A percentile compares a stretch with the other conserved stretches of the same genome.
Evolutionary conservation across 345 rosid species (phyloP).

Genomic region (Rhodamnia argentea): DNA sequence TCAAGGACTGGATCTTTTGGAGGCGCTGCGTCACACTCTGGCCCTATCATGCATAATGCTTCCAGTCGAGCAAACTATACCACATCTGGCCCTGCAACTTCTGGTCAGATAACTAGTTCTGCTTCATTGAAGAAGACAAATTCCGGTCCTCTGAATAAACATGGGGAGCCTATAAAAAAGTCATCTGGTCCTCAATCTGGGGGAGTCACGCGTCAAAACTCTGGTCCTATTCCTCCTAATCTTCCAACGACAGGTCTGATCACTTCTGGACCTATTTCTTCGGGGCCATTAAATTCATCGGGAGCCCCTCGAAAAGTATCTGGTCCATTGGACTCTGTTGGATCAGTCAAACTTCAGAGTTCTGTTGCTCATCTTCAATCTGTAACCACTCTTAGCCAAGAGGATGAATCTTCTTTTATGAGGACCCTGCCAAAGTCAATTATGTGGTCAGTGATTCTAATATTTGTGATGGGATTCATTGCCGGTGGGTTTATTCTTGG

Average conservation of each 20-base stretch:
- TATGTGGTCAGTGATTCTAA: constrained; percentile 60
- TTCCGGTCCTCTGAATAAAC: constrained; percentile 86
- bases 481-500: constrained; percentile 84
- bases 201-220: constrained; percentile 87
- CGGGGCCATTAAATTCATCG: constrained; percentile 77
- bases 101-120: constrained; percentile 61
- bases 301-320: constrained; percentile 85
- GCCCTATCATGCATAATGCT: constrained; percentile 72
- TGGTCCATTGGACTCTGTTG: constrained; percentile 84
- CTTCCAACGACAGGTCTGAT: constrained; percentile 93
- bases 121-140: constrained; percentile 82
- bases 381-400: constrained; percentile 63
- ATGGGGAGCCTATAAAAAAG: constrained; percentile 86
- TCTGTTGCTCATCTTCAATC: constrained; percentile 70
- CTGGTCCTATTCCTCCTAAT: constrained; percentile 84
- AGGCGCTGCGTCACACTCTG: constrained; percentile 71
- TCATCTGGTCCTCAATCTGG: constrained; percentile 94
- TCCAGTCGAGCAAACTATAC: constrained; percentile 59
- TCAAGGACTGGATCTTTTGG: constrained; percentile 91
- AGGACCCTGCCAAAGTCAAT: constrained; percentile 67
- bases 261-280: constrained; percentile 86
- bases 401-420: constrained; percentile 57
- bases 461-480: constrained; percentile 75
- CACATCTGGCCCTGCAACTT: constrained; percentile 56
- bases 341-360: constrained; percentile 56